Evolutionary conservation across 805 yeast species (phyloP).

Genomic region (Metschnikowia anglica): DNA sequence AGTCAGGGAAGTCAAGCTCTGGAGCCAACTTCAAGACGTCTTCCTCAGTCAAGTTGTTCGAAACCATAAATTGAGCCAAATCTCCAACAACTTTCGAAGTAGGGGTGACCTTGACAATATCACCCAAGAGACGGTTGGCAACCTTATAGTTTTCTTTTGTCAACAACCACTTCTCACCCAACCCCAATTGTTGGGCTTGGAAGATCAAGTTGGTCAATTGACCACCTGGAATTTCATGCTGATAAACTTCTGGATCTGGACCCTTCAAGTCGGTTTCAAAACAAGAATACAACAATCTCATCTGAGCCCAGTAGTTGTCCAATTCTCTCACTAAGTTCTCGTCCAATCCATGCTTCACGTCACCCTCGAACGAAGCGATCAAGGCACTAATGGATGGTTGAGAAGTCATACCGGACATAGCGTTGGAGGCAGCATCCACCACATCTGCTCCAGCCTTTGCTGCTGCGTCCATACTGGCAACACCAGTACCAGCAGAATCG

Average conservation of each 20-base stretch:
- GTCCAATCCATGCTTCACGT: constrained; percentile 69
- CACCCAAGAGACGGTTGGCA: constrained; percentile 91
- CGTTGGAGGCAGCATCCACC: constrained; percentile 95
- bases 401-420: constrained; percentile 97
- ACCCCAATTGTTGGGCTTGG: constrained; percentile 99
- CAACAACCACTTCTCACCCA: constrained; percentile 95
- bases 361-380: constrained; percentile 88
- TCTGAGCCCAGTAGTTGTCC: constrained; percentile 98
- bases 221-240: constrained; percentile 99
- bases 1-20: constrained; percentile 96
- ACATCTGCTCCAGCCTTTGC: constrained; percentile 97
- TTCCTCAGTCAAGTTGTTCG: constrained; percentile 81
- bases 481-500: constrained; percentile 99
- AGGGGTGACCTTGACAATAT: constrained; percentile 97
- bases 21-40: constrained; percentile 87
- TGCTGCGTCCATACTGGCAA: constrained; percentile 92
- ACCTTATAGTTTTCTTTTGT: constrained; percentile 92
- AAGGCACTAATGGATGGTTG: constrained; percentile 96
- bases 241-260: constrained; percentile 98
- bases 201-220: constrained; percentile 95
- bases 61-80: constrained; percentile 99
- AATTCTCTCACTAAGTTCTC: constrained; percentile 70
- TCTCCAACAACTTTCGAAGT: constrained; percentile 99
- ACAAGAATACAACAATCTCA: constrained; percentile 93
- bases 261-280: constrained; percentile 99